Base-by-base conservation (phyloP, 2,329 filamentous ascomycete species). In the Diaporthe amygdali region DNA sequence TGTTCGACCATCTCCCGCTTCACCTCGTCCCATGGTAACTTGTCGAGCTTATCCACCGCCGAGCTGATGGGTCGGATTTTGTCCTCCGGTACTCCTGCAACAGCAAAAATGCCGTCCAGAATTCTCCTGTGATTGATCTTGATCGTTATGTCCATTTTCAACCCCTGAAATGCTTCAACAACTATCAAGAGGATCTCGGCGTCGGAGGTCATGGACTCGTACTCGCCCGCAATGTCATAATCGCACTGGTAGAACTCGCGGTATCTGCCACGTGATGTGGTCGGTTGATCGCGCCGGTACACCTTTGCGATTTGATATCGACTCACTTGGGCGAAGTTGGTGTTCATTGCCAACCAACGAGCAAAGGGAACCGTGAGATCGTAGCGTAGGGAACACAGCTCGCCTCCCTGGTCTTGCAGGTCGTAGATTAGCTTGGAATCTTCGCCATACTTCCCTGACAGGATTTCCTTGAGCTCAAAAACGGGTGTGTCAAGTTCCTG, bases 211-310 rank as follows among this genome's bases (percentile, higher is more conserved):
- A 98, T 97, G 66, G 94, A 83, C 79, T 97, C 95, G 84, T 95
- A 97, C 44, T 84, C 86, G 72, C 95, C 95, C 14, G 95, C 95
- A 83, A 97, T 95, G 80, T 98, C 95, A 78, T 98, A 97, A 83
- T 98, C 95, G 84, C 95, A 98, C 83, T 98, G 95, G 84, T 97
- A 97, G 82, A 97, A 97, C 83, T 98, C 95, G 78, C 95, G 90
- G 92, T 97, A 96, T 69, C 95, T 90, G 63, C 95, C 95, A 80
- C 97, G 96, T 73, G 92, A 93, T 84, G 97, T 94, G 73, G 94
- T 91, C 30, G 93, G 93, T 81, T 95, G 92, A 81, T 95, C 93
- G 79, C 93, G 85, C 72, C 93, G 56, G 30, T 69, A 69, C 1
- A 71, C 70, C 49, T 71, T 71, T 76, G 94, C 94, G 76, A 98